Base-by-base conservation (phyloP, 441 rosid genomes). In the Lepidium campestre region DNA sequence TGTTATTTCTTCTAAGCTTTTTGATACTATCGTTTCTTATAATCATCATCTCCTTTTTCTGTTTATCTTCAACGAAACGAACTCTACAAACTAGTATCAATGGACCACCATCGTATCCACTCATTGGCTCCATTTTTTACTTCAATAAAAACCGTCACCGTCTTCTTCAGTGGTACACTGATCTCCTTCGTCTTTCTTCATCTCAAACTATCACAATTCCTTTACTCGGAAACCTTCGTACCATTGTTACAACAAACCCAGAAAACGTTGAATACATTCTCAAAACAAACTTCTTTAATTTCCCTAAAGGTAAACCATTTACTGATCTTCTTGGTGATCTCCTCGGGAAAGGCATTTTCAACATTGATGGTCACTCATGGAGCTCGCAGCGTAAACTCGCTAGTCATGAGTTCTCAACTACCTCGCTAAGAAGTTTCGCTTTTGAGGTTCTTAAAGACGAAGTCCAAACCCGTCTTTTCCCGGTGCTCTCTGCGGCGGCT, bases 321-420 rank as follows among this genome's bases (percentile, higher is more conserved):
- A 86, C 91, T 0, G 91, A 80, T 15, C 79, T 91, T 53, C 91
- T 89, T 1, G 95, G 91, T 0, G 93, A 91, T 60, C 80, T 91
- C 20, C 93, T 89, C 12, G 96, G 96, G 3, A 40, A 72, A 37
- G 93, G 93, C n/a, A 86, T 86, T 10, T 89, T 89, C 48, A 86
- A 89, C 42, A 86, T 75, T 0, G 98, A 92, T 13, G 98, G 89
- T 13, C 83, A 86, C n/a, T 52, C 79, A 3, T 92, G 98, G 98
- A 62, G 68, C 59, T 31, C 72, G 1, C 95, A 92, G 46, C 78
- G 95, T 3, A 91, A 91, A 72, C 61, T 92, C 1, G 91, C 88
- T 3, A 87, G 98, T 71, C 96, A 89, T 48, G 93, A 86, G 80
- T 92, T 92, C 57, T 83, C 80, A 18, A 77, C 89, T 13, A 82